phyloP scores from a whole-genome alignment of 768 basidiomycete genomes.

The Pleurotus tuoliensis region DNA sequence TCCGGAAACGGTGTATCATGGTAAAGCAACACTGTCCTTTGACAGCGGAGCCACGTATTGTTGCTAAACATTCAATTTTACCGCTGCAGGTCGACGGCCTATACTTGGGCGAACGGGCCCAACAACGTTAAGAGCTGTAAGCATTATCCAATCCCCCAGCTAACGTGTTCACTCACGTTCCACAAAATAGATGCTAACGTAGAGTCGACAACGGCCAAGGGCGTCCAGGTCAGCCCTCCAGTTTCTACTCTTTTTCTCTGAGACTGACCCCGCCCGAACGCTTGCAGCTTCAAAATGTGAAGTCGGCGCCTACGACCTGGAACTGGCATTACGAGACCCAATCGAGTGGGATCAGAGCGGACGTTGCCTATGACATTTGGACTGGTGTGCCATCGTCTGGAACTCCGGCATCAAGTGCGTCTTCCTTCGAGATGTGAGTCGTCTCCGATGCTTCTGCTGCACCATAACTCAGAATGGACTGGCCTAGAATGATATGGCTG shows the following conservation, averaged over 20 bases:
- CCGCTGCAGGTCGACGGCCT: constrained; percentile 34
- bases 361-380: constrained; percentile 60
- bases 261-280: too few species aligned
- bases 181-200: constrained; percentile 44
- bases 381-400: constrained; percentile 39
- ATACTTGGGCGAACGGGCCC: constrained; percentile 45
- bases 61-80: background rate
- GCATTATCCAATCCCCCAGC: constrained; percentile 11
- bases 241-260: too few species aligned
- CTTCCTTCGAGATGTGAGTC: constrained; percentile 51
- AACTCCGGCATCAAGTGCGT: constrained; percentile 39
- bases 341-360: constrained; percentile 45
- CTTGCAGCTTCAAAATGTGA: constrained; percentile 34
- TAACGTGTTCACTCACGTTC: background rate
- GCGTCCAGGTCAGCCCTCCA: constrained; percentile 34
- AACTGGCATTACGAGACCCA: constrained; percentile 43
- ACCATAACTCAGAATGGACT: background rate
- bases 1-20: constrained; percentile 41
- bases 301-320: constrained; percentile 47
- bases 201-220: constrained; percentile 39
- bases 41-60: background rate
- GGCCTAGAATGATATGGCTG: constrained; percentile 56
- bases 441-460: background rate
- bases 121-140: constrained; percentile 57
- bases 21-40: constrained; percentile 13